These are phyloP conservation scores for Phytophthora kernoviae DNA, from an alignment of 352 stramenopile genomes.

Conservation along the genomic window DNA sequence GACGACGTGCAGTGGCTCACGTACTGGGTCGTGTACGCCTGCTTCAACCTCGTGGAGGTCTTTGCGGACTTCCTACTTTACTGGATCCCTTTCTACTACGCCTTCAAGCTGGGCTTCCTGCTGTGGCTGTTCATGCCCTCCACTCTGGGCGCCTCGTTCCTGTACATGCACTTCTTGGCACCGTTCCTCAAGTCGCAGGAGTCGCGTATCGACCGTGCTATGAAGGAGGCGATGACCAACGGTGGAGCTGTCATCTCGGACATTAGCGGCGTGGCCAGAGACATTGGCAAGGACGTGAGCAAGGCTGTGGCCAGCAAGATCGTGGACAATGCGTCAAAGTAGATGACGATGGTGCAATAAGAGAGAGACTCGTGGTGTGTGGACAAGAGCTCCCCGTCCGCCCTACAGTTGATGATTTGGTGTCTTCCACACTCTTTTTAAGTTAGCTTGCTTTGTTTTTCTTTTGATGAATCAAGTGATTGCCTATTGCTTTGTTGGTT, in stretches of 20 bases:
- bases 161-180: conserved; percentile 95
- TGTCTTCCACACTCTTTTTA: conserved; percentile 23
- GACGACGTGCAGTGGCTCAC: conserved; percentile 93
- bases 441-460: conserved; percentile 51
- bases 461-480: conserved; percentile 44
- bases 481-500: conserved; percentile 17
- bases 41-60: conserved; percentile 97
- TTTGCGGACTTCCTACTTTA: conserved; percentile 97
- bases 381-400: no score
- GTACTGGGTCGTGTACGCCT: conserved; percentile 98
- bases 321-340: conserved; percentile 54
- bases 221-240: conserved; percentile 83
- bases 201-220: conserved; percentile 81
- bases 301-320: conserved; percentile 81
- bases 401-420: no score
- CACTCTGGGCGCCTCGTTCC: conserved; percentile 94
- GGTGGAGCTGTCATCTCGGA: conserved; percentile 80
- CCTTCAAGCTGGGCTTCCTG: conserved; percentile 98
- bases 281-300: conserved; percentile 76
- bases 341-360: conserved; percentile 1
- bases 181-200: conserved; percentile 87
- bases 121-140: conserved; percentile 98
- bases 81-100: conserved; percentile 99
- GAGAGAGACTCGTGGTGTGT: no score
- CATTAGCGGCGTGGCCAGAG: conserved; percentile 75